Conservation (phyloP, 2,329 filamentous ascomycete species). For the Endoconidiophora polonica region DNA sequence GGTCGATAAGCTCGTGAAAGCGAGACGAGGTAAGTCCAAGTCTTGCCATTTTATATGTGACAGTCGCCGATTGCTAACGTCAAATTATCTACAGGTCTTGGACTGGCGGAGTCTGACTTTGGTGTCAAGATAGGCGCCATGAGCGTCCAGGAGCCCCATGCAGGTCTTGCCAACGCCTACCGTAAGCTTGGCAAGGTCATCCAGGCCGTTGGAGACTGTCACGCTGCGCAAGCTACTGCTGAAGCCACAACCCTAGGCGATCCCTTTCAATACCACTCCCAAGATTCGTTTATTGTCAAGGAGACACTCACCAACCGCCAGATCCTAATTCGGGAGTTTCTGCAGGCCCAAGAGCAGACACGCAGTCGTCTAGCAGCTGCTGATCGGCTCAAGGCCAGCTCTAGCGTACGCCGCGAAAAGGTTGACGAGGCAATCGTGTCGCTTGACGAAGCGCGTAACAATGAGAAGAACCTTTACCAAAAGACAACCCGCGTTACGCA, state of each 20-base stretch:
- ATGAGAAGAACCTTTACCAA: conserved; percentile 64
- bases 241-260: conserved; percentile 92
- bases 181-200: conserved; percentile 88
- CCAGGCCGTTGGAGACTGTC: conserved; percentile 85
- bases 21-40: conserved; percentile 54
- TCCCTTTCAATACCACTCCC: conserved; percentile 84
- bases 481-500: conserved; percentile 82
- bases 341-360: conserved; percentile 77
- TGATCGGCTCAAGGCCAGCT: conserved; percentile 72
- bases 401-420: conserved; percentile 81
- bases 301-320: conserved; percentile 96
- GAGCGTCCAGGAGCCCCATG: conserved; percentile 78
- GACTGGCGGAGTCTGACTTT: conserved; percentile 81
- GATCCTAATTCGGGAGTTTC: conserved; percentile 80
- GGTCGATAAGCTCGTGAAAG: conserved; percentile 84
- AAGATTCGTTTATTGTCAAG: conserved; percentile 94
- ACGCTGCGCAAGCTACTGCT: conserved; percentile 88
- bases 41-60: neutral
- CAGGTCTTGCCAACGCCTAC: conserved; percentile 75
- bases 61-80: conserved; percentile 14
- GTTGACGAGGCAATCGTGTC: conserved; percentile 92
- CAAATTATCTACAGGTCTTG: conserved; percentile 49
- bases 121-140: conserved; percentile 78
- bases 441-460: conserved; percentile 69
- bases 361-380: conserved; percentile 71